Percentiles rank a stretch among this genome's conserved stretches.
Conservation (phyloP, 2,329 filamentous ascomycete genomes). For the Aureobasidium mangrovei region DNA sequence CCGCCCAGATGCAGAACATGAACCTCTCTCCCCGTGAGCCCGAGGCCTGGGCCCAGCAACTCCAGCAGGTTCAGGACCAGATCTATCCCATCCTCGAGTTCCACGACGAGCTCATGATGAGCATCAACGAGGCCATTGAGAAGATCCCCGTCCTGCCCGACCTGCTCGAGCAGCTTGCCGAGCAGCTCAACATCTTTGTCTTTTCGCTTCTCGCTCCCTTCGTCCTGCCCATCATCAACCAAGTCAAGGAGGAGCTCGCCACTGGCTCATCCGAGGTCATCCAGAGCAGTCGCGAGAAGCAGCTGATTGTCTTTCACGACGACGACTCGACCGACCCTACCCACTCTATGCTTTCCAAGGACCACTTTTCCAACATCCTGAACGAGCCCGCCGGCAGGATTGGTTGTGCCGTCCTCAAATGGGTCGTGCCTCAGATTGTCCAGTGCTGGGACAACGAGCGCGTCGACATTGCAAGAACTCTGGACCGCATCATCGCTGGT, state of each 20-base stretch:
- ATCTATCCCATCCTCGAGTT: conserved; percentile 86
- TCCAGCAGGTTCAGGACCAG: conserved; percentile 63
- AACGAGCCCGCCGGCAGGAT: conserved; percentile 83
- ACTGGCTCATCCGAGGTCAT: conserved; percentile 85
- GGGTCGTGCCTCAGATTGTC: conserved; percentile 85
- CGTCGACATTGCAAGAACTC: conserved; percentile 58
- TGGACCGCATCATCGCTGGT: conserved; percentile 64
- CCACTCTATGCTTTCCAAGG: conserved; percentile 92
- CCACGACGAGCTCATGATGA: conserved; percentile 80
- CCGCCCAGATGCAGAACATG: conserved; percentile 49
- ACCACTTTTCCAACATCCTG: conserved; percentile 83
- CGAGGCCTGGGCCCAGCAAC: conserved; percentile 73
- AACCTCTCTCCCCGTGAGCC: conserved; percentile 68
- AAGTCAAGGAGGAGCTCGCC: conserved; percentile 79
- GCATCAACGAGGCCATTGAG: conserved; percentile 68
- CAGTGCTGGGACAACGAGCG: conserved; percentile 73
- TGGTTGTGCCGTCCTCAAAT: conserved; percentile 68
- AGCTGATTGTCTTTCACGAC: conserved; percentile 78
- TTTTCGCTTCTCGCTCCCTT: conserved; percentile 88
- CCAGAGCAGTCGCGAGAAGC: conserved; percentile 70
- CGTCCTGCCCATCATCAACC: conserved; percentile 72
- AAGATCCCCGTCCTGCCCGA: conserved; percentile 79
- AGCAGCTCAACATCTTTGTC: conserved; percentile 80
- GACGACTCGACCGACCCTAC: conserved; percentile 72
- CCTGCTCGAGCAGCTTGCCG: conserved; percentile 75